Percentiles rank a stretch among this genome's conserved stretches.
Evolutionary conservation across 1,139 yeast species (phyloP).

Genomic region (Debaryomyces fabryi): DNA sequence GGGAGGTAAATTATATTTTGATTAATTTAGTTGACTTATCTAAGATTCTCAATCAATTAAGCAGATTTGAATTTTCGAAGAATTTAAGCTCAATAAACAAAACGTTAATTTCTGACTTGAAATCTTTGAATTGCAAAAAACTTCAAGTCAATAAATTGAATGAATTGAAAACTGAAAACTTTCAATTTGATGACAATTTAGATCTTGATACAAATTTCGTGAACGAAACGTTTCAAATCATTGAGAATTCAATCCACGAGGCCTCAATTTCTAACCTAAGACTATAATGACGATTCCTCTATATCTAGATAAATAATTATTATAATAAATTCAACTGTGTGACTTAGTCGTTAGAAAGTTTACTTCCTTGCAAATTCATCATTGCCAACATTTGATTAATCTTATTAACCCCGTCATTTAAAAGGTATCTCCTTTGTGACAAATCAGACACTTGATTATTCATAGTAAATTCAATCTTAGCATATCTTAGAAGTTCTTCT

Average conservation of each 20-base stretch:
- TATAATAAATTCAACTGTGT: not conserved
- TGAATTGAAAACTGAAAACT: slow-evolving; percentile 13
- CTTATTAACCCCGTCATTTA: slow-evolving; percentile 35
- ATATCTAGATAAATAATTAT: not conserved
- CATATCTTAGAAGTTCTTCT: slow-evolving; percentile 35
- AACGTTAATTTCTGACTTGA: slow-evolving; percentile 17
- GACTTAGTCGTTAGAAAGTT: not conserved
- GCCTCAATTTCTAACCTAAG: slow-evolving; percentile 17
- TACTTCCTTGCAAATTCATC: slow-evolving; percentile 20
- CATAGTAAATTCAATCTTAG: slow-evolving; percentile 38
- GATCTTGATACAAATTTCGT: slow-evolving; percentile 13
- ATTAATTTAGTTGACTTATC: slow-evolving; percentile 29
- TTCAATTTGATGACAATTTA: slow-evolving; percentile 11
- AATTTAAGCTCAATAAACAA: not conserved
- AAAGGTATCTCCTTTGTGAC: slow-evolving; percentile 41
- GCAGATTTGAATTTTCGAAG: slow-evolving; percentile 7
- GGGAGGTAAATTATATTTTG: slow-evolving; percentile 28
- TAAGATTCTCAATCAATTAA: slow-evolving; percentile 20
- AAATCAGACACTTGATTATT: slow-evolving; percentile 32
- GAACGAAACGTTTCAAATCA: slow-evolving; percentile 14
- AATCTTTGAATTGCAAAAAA: slow-evolving; percentile 15
- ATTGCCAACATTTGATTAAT: slow-evolving; percentile 32
- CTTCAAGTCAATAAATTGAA: slow-evolving; percentile 20
- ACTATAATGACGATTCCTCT: slow-evolving; percentile 10
- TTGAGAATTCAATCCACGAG: slow-evolving; percentile 21